phyloP scores from a whole-genome alignment of 2,329 filamentous ascomycete species.

The Phialophora verrucosa region DNA sequence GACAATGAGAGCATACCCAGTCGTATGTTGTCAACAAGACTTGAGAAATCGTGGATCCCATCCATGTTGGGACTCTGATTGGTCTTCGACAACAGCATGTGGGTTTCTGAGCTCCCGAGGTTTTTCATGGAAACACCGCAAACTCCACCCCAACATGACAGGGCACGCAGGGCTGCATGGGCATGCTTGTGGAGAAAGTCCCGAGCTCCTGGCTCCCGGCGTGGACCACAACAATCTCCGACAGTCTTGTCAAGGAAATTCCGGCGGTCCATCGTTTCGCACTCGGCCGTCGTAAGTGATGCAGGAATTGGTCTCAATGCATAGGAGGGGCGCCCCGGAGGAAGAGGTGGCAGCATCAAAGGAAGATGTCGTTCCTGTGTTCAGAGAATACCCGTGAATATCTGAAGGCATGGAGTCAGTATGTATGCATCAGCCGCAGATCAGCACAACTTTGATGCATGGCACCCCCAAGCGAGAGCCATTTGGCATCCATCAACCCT shows the following conservation, averaged over 20 bases:
- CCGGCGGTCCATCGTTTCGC: conserved; percentile 1
- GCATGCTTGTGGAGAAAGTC: conserved; percentile 1
- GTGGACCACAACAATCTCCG: conserved; percentile 32
- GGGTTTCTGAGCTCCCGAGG: not conserved
- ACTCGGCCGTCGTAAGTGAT: not conserved
- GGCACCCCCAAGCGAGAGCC: not conserved
- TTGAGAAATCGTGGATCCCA: not conserved
- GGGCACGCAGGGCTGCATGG: no score
- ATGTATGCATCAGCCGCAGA: not conserved
- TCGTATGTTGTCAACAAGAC: not conserved
- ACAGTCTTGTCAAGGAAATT: not conserved
- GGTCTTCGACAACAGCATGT: not conserved
- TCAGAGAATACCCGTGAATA: not conserved
- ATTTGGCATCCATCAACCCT: not conserved
- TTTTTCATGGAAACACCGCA: not conserved
- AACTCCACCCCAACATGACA: not conserved
- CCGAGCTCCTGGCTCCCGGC: conserved; percentile 1
- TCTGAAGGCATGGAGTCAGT: not conserved
- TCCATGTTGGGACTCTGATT: not conserved
- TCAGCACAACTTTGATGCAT: not conserved
- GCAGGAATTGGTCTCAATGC: not conserved
- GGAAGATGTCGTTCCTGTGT: not conserved
- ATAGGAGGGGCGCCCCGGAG: not conserved
- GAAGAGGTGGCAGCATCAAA: not conserved
- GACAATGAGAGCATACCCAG: not conserved